phyloP scores from a whole-genome alignment of 345 rosid species.

The Dovyalis caffra region DNA sequence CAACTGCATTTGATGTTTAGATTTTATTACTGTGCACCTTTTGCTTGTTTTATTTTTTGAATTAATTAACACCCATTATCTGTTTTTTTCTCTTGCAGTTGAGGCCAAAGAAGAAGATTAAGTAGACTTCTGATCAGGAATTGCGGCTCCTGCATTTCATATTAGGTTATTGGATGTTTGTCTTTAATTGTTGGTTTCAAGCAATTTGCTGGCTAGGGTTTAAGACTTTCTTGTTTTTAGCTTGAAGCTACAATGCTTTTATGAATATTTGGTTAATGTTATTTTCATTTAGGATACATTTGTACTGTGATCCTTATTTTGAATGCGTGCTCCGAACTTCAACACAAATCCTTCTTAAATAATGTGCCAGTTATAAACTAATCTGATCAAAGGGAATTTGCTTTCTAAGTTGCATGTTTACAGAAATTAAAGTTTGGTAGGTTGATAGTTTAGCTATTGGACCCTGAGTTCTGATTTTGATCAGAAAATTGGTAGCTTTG shows the following conservation, averaged over 20 bases:
- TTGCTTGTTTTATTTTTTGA: background rate
- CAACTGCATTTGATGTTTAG: background rate
- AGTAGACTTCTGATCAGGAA: constrained; percentile 15
- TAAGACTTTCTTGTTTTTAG: background rate
- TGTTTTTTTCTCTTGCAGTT: constrained; percentile 43
- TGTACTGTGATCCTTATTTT: background rate
- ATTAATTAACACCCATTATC: background rate
- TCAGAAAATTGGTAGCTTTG: too few species aligned
- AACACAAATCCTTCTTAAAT: background rate
- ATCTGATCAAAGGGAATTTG: too few species aligned
- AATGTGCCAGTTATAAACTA: too few species aligned
- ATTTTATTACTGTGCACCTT: background rate
- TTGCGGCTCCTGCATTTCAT: background rate
- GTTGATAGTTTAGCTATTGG: too few species aligned
- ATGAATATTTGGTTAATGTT: background rate
- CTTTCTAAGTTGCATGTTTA: too few species aligned
- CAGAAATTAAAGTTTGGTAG: too few species aligned
- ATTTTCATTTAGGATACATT: too few species aligned
- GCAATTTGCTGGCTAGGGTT: background rate
- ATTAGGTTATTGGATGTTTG: background rate
- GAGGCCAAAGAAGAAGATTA: constrained; percentile 87
- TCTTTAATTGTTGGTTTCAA: background rate
- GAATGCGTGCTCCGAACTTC: background rate
- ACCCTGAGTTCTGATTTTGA: too few species aligned
- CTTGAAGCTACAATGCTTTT: background rate